Base-by-base conservation (phyloP, 1,139 yeast genomes). In the Yamadazyma kanchanaburiensis region DNA sequence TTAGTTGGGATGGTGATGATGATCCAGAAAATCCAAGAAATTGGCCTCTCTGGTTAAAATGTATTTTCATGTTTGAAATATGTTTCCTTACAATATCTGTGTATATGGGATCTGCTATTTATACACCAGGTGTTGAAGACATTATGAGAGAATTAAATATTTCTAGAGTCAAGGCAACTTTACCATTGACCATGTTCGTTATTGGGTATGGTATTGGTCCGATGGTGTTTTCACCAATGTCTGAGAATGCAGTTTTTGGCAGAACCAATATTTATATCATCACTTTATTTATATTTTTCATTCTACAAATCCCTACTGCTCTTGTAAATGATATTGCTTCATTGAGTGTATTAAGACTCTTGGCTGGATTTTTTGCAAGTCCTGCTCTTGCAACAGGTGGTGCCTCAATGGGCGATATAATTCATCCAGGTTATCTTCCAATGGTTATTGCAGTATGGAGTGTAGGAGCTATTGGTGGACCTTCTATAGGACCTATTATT, bases 181-280 rank as follows among this genome's bases (percentile, higher is more conserved):
- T 77, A 10, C 74, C 76, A 5, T 54, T 57, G 25, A 40, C 60
- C 3, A 29, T 53, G 38, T 57, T 53, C 40, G 76, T 76, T 11
- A 41, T 74, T 12, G 82, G 80, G 2, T 75, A 74, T 41, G 81
- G 78, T 21, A 30, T 71, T 21, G 81, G 81, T 0, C 80, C 80
- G 6, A 55, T 73, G 62, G 34, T 75, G 1, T 64, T 74, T 31
- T 63, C 79, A 3, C 82, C 83, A 2, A 37, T 76, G 34, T 66
- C 79, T 3, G 83, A 77, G 45, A 48, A 52, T 35, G 48, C 58
- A 5, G 54, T 56, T n/a, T 66, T 77, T 34, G 86, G 87, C 3
- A 61, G 87, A 40, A 72, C 69, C 30, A 44, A 58, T 24, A 49
- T 48, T 62, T n/a, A n/a, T n/a, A n/a, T n/a, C n/a, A n/a, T n/a